phyloP scores from a whole-genome alignment of 2,329 filamentous ascomycete genomes.

The Blastomyces emzantsi region DNA sequence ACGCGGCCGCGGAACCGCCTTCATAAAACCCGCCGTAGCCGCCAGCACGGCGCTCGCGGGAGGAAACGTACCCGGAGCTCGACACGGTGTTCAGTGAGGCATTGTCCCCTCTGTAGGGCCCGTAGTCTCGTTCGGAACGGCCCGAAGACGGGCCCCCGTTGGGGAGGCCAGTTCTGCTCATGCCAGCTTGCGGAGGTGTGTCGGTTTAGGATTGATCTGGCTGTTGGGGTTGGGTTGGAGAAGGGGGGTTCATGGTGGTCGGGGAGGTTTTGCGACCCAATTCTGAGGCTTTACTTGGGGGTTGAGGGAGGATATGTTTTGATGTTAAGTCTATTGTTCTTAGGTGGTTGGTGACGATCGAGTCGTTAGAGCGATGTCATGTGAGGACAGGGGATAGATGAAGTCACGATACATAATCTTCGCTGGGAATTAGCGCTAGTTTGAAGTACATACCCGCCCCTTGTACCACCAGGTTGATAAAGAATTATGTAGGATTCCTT shows the following conservation, averaged over 20 bases:
- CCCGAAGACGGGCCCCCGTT: conserved; percentile 31
- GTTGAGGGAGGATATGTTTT: neutral
- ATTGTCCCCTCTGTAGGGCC: conserved; percentile 23
- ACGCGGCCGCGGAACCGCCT: conserved; percentile 10
- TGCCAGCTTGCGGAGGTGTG: conserved; percentile 20
- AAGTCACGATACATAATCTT: neutral
- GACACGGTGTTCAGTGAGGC: conserved; percentile 13
- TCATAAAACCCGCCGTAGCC: conserved; percentile 39
- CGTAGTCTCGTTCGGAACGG: conserved; percentile 29
- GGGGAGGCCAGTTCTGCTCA: conserved; percentile 31
- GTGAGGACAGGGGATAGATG: neutral
- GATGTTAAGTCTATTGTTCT: neutral
- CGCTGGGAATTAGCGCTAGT: neutral
- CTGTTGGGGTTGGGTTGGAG: conserved; percentile 5
- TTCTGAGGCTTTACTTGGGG: neutral
- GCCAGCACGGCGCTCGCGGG: conserved; percentile 32
- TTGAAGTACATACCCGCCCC: neutral
- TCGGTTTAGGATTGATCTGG: neutral
- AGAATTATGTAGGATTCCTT: too few species aligned
- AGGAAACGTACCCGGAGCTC: conserved; percentile 7
- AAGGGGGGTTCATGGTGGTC: conserved; percentile 10
- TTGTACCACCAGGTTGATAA: neutral
- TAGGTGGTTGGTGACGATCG: neutral
- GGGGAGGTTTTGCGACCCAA: neutral
- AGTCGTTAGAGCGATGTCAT: conserved; percentile 5